A percentile compares a stretch with the other conserved stretches of the same genome.
Conservation (phyloP, 805 yeast species). For the Kregervanrija delftensis region DNA sequence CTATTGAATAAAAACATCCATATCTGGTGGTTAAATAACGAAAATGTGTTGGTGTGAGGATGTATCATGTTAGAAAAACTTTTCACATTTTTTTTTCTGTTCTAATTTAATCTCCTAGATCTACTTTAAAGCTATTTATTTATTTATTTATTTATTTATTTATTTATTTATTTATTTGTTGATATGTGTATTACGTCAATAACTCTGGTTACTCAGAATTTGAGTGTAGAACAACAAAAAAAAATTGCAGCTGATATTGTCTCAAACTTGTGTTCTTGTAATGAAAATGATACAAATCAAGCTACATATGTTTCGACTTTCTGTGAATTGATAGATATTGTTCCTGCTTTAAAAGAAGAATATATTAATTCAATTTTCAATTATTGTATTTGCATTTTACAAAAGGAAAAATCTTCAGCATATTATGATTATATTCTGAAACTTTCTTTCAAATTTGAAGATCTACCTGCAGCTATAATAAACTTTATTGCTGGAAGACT, state of each 20-base stretch:
- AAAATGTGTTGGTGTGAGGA: background rate
- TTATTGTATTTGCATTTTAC: constrained; percentile 6
- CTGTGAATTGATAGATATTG: constrained; percentile 13
- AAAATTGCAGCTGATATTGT: constrained; percentile 6
- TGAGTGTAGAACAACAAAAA: constrained; percentile 8
- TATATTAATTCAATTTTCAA: constrained; percentile 3
- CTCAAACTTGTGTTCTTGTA: constrained; percentile 1
- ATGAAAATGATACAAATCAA: background rate
- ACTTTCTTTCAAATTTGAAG: constrained; percentile 26
- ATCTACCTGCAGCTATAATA: constrained; percentile 16
- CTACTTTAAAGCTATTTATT: no score
- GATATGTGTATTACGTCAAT: constrained; percentile 2
- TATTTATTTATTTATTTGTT: no score
- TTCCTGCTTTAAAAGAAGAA: constrained; percentile 8
- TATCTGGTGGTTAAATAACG: background rate
- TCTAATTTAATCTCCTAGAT: no score
- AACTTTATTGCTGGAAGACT: constrained; percentile 4
- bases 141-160: no score
- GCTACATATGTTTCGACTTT: constrained; percentile 12
- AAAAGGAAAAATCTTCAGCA: background rate
- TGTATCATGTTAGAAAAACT: background rate
- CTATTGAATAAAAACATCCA: background rate
- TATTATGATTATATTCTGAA: constrained; percentile 10
- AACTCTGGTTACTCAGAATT: constrained; percentile 10
- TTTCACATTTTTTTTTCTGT: no score